phyloP scores from a whole-genome alignment of 106 monocot species.

The Allium fistulosum region DNA sequence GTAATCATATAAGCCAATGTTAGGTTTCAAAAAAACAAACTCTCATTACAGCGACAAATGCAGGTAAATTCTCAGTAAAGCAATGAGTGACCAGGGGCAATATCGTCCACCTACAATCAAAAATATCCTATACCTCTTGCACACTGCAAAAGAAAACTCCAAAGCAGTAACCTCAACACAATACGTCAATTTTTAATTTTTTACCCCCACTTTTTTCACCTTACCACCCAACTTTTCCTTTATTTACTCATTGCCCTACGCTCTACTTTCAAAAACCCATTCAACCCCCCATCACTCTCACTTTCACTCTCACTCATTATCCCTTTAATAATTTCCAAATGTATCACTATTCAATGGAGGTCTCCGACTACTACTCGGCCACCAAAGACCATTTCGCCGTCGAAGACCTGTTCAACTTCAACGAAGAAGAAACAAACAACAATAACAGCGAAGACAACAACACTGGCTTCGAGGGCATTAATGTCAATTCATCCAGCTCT shows the following conservation, averaged over 20 bases:
- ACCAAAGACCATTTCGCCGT: slow-evolving; percentile 10
- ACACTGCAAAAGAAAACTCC: slow-evolving; percentile 1
- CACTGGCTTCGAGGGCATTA: not conserved
- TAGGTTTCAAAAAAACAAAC: too few relatives aligned
- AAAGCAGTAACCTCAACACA: not conserved
- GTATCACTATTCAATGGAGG: slow-evolving; percentile 3
- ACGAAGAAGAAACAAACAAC: not conserved
- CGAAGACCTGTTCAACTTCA: slow-evolving; percentile 12
- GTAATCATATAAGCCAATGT: too few relatives aligned
- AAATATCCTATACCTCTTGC: too few relatives aligned
- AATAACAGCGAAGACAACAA: not conserved
- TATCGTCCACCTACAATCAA: too few relatives aligned
- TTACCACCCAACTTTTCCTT: not conserved
- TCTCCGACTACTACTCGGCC: slow-evolving; percentile 7
- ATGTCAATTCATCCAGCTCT: not conserved
- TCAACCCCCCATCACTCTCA: slow-evolving; percentile 1
- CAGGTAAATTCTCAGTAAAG: too few relatives aligned
- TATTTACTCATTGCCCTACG: not conserved
- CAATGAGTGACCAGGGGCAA: too few relatives aligned
- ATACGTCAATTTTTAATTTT: not conserved
- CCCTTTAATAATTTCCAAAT: not conserved
- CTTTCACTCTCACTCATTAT: not conserved
- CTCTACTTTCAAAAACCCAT: not conserved
- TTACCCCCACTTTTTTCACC: not conserved
- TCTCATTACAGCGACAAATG: too few relatives aligned